A percentile compares a stretch with the other conserved stretches of the same genome.
Evolutionary conservation across 345 rosid genomes (phyloP).

Genomic region (Conringia planisiliqua): DNA sequence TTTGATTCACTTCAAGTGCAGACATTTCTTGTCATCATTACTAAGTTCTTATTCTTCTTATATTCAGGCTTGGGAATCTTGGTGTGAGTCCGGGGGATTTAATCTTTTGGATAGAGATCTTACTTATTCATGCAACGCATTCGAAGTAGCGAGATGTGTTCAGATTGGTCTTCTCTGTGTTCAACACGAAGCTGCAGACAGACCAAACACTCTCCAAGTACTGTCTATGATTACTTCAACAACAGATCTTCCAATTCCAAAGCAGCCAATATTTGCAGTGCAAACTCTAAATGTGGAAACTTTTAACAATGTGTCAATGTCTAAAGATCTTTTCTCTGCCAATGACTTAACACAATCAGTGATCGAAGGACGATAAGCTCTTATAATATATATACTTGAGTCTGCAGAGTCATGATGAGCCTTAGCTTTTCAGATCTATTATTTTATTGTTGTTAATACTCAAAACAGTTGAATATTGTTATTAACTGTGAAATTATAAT

Average conservation of each 20-base stretch:
- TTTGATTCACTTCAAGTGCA: neutral
- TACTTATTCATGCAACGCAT: conserved; percentile 10
- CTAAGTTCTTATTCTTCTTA: neutral
- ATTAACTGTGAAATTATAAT: neutral
- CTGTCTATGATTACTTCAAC: conserved; percentile 17
- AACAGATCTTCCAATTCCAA: conserved; percentile 20
- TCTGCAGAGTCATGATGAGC: neutral
- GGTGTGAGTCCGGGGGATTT: conserved; percentile 19
- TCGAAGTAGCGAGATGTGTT: conserved; percentile 22
- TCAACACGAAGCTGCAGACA: conserved; percentile 23
- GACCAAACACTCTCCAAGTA: conserved; percentile 27
- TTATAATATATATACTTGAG: neutral
- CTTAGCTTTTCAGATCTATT: neutral
- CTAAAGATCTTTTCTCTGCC: conserved; percentile 5
- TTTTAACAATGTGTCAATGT: neutral
- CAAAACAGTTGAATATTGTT: neutral
- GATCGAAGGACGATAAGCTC: conserved; percentile 22
- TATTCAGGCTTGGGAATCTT: conserved; percentile 28
- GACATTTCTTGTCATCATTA: neutral
- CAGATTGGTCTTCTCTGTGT: conserved; percentile 31
- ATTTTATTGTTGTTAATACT: neutral
- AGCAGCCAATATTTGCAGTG: conserved; percentile 19
- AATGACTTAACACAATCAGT: conserved; percentile 25
- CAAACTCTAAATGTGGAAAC: neutral
- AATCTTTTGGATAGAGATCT: conserved; percentile 17